A percentile compares a stretch with the other conserved stretches of the same genome.
These are phyloP conservation scores for Phellopilus nigrolimitatus DNA, from an alignment of 1,284 basidiomycete species.

Conservation along the genomic window DNA sequence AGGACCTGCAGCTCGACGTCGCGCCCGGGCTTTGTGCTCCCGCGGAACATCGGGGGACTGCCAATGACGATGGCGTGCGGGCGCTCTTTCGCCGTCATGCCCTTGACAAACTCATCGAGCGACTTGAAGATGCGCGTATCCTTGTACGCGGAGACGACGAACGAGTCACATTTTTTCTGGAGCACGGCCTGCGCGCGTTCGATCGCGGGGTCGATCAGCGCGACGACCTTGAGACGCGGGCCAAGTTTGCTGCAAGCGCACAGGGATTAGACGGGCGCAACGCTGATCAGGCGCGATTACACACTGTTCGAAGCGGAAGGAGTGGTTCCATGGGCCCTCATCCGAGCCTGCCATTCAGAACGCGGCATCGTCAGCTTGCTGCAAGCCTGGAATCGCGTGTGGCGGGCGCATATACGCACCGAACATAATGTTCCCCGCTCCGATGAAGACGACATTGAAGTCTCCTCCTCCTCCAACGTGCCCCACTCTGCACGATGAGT, in stretches of 20 bases:
- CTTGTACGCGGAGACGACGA: conserved; percentile 91
- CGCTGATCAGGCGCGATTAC: conserved; percentile 24
- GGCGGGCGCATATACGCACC: conserved; percentile 40
- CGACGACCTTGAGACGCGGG: conserved; percentile 91
- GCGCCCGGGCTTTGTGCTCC: conserved; percentile 69
- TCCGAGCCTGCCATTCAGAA: conserved; percentile 57
- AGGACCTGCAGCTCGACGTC: conserved; percentile 91
- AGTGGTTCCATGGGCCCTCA: conserved; percentile 91
- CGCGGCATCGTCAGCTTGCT: background rate
- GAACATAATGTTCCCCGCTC: conserved; percentile 94
- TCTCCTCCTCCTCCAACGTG: conserved; percentile 57
- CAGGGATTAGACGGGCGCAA: conserved; percentile 18
- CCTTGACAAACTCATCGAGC: conserved; percentile 82
- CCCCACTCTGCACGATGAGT: conserved; percentile 37
- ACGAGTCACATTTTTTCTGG: conserved; percentile 87
- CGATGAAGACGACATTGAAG: conserved; percentile 90
- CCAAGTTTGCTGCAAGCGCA: conserved; percentile 78
- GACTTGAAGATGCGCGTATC: conserved; percentile 86
- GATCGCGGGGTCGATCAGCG: conserved; percentile 87
- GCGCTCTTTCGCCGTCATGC: conserved; percentile 54
- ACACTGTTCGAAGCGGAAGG: conserved; percentile 90
- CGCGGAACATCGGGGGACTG: conserved; percentile 91
- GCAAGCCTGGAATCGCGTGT: conserved; percentile 4
- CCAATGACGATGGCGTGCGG: conserved; percentile 85
- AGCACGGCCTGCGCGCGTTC: conserved; percentile 81